phyloP scores from a whole-genome alignment of 768 basidiomycete genomes.

The Chalciporus piperatus region DNA sequence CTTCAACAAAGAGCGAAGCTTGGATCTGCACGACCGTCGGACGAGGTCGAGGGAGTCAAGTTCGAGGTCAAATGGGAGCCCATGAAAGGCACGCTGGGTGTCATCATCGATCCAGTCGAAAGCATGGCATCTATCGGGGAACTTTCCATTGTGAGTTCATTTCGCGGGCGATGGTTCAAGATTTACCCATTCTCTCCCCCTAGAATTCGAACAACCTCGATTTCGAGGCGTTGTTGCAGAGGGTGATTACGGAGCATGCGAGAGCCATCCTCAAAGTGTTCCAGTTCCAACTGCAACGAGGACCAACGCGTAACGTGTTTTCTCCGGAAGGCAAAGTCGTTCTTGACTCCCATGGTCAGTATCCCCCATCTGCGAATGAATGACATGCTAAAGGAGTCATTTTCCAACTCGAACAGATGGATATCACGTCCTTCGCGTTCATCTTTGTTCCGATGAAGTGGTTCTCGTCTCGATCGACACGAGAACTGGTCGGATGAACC shows the following conservation, averaged over 20 bases:
- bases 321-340: conserved; percentile 57
- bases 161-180: neutral
- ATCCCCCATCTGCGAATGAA: neutral
- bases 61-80: conserved; percentile 82
- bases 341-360: conserved; percentile 54
- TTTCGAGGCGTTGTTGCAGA: conserved; percentile 65
- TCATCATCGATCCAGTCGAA: conserved; percentile 50
- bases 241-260: conserved; percentile 64
- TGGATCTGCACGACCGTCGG: conserved; percentile 54
- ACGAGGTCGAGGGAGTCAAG: conserved; percentile 67
- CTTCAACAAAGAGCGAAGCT: conserved; percentile 66
- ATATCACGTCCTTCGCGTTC: conserved; percentile 57
- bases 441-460: conserved; percentile 73
- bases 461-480: conserved; percentile 77
- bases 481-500: conserved; percentile 72
- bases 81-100: conserved; percentile 61
- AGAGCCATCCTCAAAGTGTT: conserved; percentile 57
- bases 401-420: conserved; percentile 39
- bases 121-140: conserved; percentile 38
- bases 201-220: conserved; percentile 70
- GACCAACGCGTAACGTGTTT: conserved; percentile 54
- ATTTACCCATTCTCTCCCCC: neutral
- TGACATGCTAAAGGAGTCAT: neutral
- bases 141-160: conserved; percentile 55
- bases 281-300: conserved; percentile 51